Base-by-base conservation (phyloP, 306 rosid species). In the Fragaria ananassa region DNA sequence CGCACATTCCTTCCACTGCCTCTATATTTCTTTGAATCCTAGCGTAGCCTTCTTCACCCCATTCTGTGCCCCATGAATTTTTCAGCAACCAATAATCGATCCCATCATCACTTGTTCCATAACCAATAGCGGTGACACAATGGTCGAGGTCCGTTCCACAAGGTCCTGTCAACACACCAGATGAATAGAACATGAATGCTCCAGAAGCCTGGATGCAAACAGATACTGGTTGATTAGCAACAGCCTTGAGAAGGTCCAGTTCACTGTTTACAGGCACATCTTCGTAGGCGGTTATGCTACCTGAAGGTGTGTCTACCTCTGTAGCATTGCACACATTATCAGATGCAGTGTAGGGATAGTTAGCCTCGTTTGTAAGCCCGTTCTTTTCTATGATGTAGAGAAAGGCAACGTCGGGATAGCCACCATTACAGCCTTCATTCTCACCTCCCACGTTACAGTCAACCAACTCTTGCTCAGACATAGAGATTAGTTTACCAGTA, bases 1-100 rank as follows among this genome's bases (percentile, higher is more conserved):
- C 89, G 63, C 85, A 83, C 0, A 83, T 81, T 45, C 91, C 91
- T 81, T 85, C 82, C 0, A 21, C 5, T 4, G 89, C 84, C 37
- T 17, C 67, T 3, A 86, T 57, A 57, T 76, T 82, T 61, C 87
- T 82, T 34, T 83, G 85, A 80, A 87, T 82, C 34, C 78, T 74
- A 31, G 82, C 81, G 67, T 87, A 87, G 1, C 87, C 91, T n/a
- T 76, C 21, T 64, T 87, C 89, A 15, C 89, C 91, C 91, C 91
- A 85, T 0, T 62, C 12, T 0, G 76, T 27, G 21, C 91, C 86
- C 88, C 86, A 88, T 0, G 91, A 86, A 63, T 88, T 88, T 77
- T 86, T 88, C 39, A 84, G 81, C 61, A 86, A 15, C 89, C 88
- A 88, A 75, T 81, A 88, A 68, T 78, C 56, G 1, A 78, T 82